These are phyloP conservation scores for Backusella morwellensis DNA, from an alignment of 192 early-diverging fungal species.

Conservation along the genomic window DNA sequence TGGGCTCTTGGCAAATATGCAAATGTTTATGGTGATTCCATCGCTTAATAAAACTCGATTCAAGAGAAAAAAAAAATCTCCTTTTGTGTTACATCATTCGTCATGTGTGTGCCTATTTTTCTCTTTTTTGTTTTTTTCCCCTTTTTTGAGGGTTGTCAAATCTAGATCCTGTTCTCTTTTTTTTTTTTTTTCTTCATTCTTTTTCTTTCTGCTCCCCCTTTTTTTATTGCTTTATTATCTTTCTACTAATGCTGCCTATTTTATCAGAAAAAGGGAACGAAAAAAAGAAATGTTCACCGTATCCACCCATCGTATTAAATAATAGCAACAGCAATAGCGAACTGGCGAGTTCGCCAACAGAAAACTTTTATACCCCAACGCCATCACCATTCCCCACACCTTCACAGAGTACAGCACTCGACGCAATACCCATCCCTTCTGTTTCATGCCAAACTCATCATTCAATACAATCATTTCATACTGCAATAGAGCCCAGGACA, in stretches of 20 bases:
- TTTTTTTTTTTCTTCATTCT: slow-evolving; percentile 2
- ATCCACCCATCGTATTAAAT: not conserved
- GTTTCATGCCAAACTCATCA: not conserved
- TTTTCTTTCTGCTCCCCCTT: not conserved
- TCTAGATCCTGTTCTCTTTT: not conserved
- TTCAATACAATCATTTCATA: slow-evolving; percentile 3
- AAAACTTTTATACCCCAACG: not conserved
- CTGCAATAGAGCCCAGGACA: not conserved
- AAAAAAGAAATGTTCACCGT: not conserved
- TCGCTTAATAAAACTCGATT: not conserved
- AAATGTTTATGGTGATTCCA: slow-evolving; percentile 59
- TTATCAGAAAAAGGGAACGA: not conserved
- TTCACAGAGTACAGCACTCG: not conserved
- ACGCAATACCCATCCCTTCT: not conserved
- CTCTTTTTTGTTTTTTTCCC: not conserved
- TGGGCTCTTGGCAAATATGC: slow-evolving; percentile 90
- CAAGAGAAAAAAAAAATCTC: not conserved
- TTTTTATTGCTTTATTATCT: not conserved
- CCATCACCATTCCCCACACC: not conserved
- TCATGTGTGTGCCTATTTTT: not conserved
- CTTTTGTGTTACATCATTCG: slow-evolving; percentile 6
- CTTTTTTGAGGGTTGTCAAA: slow-evolving; percentile 7
- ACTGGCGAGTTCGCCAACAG: not conserved
- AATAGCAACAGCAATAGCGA: not conserved
- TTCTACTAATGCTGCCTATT: not conserved